Conservation (phyloP, 305 asterid genomes). For the Fraxinus angustifolia region DNA sequence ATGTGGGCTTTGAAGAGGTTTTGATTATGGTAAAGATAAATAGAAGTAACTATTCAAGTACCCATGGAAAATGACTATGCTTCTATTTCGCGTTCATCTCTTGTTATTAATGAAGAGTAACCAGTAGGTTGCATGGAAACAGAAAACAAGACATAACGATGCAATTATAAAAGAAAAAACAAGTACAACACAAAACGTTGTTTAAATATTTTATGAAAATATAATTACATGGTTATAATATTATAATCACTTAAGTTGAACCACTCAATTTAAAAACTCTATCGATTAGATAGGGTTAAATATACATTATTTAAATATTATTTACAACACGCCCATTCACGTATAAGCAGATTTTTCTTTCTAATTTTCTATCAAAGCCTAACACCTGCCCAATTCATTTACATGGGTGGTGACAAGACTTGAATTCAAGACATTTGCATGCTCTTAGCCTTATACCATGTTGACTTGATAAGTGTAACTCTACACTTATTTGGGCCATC, state of each 20-base stretch:
- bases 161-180: not conserved
- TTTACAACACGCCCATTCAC: not conserved
- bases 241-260: not conserved
- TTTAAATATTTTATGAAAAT: not conserved
- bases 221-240: not conserved
- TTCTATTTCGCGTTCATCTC: not conserved
- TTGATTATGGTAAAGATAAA: not conserved
- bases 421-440: not conserved
- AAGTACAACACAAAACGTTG: not conserved
- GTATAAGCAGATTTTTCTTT: not conserved
- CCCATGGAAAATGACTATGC: not conserved
- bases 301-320: not conserved
- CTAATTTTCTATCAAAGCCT: not conserved
- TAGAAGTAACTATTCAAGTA: not conserved
- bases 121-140: not conserved
- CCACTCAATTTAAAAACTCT: not conserved
- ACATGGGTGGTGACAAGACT: not conserved
- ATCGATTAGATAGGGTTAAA: not conserved
- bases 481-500: not conserved
- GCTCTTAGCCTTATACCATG: not conserved
- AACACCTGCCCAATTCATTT: not conserved
- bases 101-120: not conserved
- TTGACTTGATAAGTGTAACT: not conserved
- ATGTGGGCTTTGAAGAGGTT: not conserved
- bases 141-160: not conserved